Base-by-base conservation (phyloP, 805 yeast genomes). In the Saccharomycopsis oosterbeekiorum region DNA sequence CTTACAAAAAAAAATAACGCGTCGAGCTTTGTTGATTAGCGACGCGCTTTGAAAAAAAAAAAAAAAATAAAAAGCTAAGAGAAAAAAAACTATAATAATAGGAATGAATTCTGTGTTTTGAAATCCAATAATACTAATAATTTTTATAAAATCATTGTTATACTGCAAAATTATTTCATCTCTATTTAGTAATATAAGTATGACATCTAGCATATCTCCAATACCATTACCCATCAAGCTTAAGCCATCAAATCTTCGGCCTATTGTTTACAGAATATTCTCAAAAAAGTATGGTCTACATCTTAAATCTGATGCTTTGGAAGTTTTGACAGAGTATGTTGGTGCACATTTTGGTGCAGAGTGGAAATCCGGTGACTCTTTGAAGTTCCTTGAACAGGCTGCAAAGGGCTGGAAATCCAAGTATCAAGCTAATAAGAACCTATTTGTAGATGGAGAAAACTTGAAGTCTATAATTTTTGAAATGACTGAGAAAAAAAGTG, bases 261-360 rank as follows among this genome's bases (percentile, higher is more conserved):
- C 99, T 0, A 75, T 93, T 57, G 97, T 97, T 0, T 94, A 92
- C 71, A 77, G 99, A 50, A 82, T 93, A 1, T 73, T 94, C 9
- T 89, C 98, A 4, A 93, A 91, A 73, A 94, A 93, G 70, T 93
- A 90, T 70, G 97, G 97, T 0, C 79, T 94, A 36, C 91, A 91
- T 71, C 81, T 94, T 65, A 90, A 93, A 68, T 85, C 97, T 0
- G 85, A 88, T 65, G 98, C 97, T 0, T 75, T 94, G 15, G 80
- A 78, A 54, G 80, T 80, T 1, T 74, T 94, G 39, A 88, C 97
- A 0, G 84, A 83, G n/a, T 80, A 83, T 59, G 77, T 94, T 29
- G 94, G 97, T 1, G 78, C 77, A 51, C 79, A 80, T 54, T 92
- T 85, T 72, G 98, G 98, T 11, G 81, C 81, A 8, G 91, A 90